These are phyloP conservation scores for Colletotrichum ledebouriae DNA, from an alignment of 2,329 filamentous ascomycete genomes.

Conservation along the genomic window DNA sequence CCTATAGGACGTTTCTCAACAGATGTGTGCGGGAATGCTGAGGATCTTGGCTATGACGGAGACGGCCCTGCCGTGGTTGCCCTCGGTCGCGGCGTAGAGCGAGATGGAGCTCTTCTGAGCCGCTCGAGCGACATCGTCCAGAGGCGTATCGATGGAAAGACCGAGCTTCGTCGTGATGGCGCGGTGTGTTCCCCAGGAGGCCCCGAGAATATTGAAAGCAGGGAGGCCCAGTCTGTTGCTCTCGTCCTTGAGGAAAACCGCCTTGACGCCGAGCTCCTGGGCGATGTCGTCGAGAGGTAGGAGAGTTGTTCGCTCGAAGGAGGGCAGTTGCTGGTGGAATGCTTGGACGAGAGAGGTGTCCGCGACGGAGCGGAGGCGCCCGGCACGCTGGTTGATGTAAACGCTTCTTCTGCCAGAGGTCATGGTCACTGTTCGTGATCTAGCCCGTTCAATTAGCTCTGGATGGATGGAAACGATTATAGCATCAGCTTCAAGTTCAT, in stretches of 20 bases:
- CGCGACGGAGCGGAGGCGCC: conserved; percentile 22
- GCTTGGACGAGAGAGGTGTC: conserved; percentile 42
- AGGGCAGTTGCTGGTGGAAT: conserved; percentile 72
- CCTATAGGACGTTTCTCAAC: too few relatives aligned
- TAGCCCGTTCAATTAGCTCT: rapidly evolving
- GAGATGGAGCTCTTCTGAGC: conserved; percentile 53
- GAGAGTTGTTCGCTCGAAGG: conserved; percentile 69
- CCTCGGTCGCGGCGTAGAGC: conserved; percentile 77
- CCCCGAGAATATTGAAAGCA: conserved; percentile 85
- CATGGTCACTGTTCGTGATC: conserved; percentile 26
- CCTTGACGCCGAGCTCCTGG: conserved; percentile 66
- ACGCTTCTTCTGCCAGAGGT: conserved; percentile 43
- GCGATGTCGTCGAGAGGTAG: conserved; percentile 66
- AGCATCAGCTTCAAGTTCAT: not conserved
- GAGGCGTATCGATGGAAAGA: conserved; percentile 56
- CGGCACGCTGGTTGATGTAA: conserved; percentile 46
- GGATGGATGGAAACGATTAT: too few relatives aligned
- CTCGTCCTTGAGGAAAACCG: conserved; percentile 79
- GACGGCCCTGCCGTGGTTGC: conserved; percentile 82
- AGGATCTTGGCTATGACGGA: conserved; percentile 73
- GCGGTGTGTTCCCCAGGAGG: conserved; percentile 78
- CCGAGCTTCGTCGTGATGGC: conserved; percentile 62
- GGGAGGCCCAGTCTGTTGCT: conserved; percentile 76
- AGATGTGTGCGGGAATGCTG: too few relatives aligned
- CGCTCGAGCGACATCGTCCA: conserved; percentile 57